phyloP scores from a whole-genome alignment of 257 asterid genomes.

The Avicennia marina region DNA sequence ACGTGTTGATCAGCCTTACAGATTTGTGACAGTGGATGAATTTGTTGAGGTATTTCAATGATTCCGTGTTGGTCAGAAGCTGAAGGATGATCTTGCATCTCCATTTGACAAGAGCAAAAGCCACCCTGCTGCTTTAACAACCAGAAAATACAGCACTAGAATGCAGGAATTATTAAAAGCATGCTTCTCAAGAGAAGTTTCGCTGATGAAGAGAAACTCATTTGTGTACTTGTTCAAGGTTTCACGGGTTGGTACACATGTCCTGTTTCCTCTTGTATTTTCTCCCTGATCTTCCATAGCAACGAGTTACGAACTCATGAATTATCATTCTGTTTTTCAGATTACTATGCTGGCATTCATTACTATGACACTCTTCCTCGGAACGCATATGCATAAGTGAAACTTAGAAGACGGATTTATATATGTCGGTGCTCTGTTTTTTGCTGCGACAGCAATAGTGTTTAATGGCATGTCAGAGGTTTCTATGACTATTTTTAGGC shows the following conservation, averaged over 20 bases:
- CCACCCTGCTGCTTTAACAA: constrained; percentile 48
- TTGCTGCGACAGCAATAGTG: constrained; percentile 11
- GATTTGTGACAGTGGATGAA: constrained; percentile 29
- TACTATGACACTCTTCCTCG: constrained; percentile 33
- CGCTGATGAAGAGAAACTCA: constrained; percentile 54
- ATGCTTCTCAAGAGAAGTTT: constrained; percentile 29
- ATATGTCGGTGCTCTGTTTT: constrained; percentile 28
- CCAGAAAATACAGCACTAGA: constrained; percentile 27
- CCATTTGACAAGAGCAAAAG: constrained; percentile 37
- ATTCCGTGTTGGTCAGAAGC: constrained; percentile 26
- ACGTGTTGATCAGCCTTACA: constrained; percentile 26
- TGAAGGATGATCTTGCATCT: constrained; percentile 21
- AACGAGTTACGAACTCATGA: no score
- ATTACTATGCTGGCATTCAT: constrained; percentile 19
- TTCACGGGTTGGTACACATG: constrained; percentile 20
- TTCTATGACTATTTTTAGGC: constrained; percentile 32
- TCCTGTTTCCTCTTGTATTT: no score
- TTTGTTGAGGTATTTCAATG: constrained; percentile 34
- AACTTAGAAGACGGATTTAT: constrained; percentile 24
- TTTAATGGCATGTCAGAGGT: constrained; percentile 40
- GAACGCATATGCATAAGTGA: constrained; percentile 31
- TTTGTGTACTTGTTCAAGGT: constrained; percentile 30
- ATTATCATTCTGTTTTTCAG: constrained; percentile 13
- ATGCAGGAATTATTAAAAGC: constrained; percentile 31
- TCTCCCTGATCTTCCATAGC: no score